These are phyloP conservation scores for Fraxinus anomala DNA, from an alignment of 257 asterid species.

Conservation along the genomic window DNA sequence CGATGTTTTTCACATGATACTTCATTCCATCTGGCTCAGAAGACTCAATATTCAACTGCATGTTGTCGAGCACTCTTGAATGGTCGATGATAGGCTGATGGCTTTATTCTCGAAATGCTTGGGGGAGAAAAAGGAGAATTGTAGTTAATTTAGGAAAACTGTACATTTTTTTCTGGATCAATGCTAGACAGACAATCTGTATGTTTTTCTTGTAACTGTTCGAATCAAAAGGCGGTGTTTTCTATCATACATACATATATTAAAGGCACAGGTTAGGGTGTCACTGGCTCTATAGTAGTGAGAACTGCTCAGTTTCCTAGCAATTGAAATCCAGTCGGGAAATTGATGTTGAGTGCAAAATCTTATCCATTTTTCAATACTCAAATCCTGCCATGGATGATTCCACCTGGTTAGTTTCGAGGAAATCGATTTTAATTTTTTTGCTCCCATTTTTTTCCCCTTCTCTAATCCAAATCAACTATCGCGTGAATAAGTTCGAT, in stretches of 20 bases:
- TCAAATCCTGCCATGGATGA: too few relatives aligned
- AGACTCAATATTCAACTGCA: constrained; percentile 39
- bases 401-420: too few relatives aligned
- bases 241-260: not conserved
- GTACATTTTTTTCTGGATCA: not conserved
- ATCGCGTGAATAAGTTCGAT: too few relatives aligned
- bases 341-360: too few relatives aligned
- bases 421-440: too few relatives aligned
- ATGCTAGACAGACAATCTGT: not conserved
- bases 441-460: too few relatives aligned
- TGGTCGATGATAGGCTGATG: not conserved
- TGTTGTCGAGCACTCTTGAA: constrained; percentile 1
- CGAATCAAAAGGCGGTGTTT: not conserved
- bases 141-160: not conserved
- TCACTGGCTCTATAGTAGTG: too few relatives aligned
- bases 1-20: constrained; percentile 58
- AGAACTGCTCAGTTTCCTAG: too few relatives aligned
- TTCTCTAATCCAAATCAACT: too few relatives aligned
- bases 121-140: not conserved
- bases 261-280: too few relatives aligned
- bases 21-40: constrained; percentile 55
- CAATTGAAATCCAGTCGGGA: too few relatives aligned
- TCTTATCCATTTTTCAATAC: too few relatives aligned
- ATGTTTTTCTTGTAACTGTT: not conserved
- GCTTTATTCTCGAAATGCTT: not conserved